Percentiles rank a stretch among this genome's conserved stretches.
These are phyloP conservation scores for Paramecium octaurelia DNA, from an alignment of 73 alveolate species.

Conservation along the genomic window DNA sequence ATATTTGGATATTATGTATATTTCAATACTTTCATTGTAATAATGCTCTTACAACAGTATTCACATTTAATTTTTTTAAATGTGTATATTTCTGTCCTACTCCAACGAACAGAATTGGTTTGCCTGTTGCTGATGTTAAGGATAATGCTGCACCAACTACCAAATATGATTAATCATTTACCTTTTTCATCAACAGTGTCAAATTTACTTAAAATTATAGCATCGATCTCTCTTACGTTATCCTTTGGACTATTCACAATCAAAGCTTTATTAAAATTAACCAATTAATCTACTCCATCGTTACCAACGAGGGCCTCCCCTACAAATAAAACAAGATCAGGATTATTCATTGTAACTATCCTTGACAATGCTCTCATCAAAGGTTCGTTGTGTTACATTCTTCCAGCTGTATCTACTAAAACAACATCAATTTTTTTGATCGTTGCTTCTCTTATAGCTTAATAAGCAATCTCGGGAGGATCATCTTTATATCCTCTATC, in stretches of 20 bases:
- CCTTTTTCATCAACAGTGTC: constrained; percentile 99
- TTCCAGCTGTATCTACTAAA: constrained; percentile 99
- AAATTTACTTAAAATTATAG: constrained; percentile 97
- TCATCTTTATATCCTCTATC: constrained; percentile 99
- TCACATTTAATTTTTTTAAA: constrained; percentile 89
- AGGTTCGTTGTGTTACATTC: constrained; percentile 99
- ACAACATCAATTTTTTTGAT: constrained; percentile 95
- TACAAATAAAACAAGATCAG: constrained; percentile 95
- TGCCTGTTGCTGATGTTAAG: constrained; percentile 99
- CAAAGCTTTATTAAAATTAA: constrained; percentile 91
- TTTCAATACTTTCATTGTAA: constrained; percentile 50
- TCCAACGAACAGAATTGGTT: constrained; percentile 99
- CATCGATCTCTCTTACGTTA: constrained; percentile 98
- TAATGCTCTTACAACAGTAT: constrained; percentile 82
- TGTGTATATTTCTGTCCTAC: constrained; percentile 98
- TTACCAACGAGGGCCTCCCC: constrained; percentile 99
- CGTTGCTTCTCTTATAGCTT: constrained; percentile 90
- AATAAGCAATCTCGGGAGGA: constrained; percentile 93
- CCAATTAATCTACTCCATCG: constrained; percentile 98
- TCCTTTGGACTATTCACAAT: constrained; percentile 88
- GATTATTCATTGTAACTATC: constrained; percentile 95
- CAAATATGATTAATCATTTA: not conserved
- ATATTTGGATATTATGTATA: not conserved
- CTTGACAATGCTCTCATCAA: constrained; percentile 98
- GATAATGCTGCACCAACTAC: constrained; percentile 98